Base-by-base conservation (phyloP, 768 basidiomycete species). In the Tricholoma matsutake region DNA sequence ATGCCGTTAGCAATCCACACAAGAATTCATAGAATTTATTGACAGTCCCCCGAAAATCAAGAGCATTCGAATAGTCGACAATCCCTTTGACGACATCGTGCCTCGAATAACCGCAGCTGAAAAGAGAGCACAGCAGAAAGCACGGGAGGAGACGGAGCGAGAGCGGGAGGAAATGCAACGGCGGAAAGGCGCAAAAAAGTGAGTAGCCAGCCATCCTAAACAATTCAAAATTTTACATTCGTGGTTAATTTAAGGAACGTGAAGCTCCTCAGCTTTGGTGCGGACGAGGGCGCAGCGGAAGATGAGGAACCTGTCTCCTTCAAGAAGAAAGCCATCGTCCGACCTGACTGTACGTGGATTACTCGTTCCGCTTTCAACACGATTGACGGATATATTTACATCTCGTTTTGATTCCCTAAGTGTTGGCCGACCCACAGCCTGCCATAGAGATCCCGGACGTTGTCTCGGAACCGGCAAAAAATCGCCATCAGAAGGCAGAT, bases 21-120 rank as follows among this genome's bases (percentile, higher is more conserved):
- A 6, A n/a, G 22, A 32, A 49, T 28, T 20, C 20, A 54, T 35
- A 34, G 37, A 37, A 56, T 56, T 45, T 22, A 22, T 43, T 11
- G 10, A 22, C 65, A 95, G 94, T 65, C 94, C 97, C 2, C 95
- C 96, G 0, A 95, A 91, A 71, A 96, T 99, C 71, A 90, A 87
- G 66, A 83, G 83, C 1, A 81, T 96, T 29, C 85, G 87, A 9
- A 91, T 99, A 56, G 70, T 94, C 31, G 94, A 97, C 57, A 96
- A 98, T 69, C 96, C 97, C 0, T 98, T 97, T 71, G 85, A 89
- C 57, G 96, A 98, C 69, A 97, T 98, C 64, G 83, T 95, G 37
- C 96, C 96, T 4, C 88, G 97, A 25, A 99, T 98, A 62, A 99
- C 97, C 1, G 94, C 95, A 1, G 93, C 87, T 2, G 97, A 98